Conservation (phyloP, 2,329 filamentous ascomycete genomes). For the Fusarium kyushuense region DNA sequence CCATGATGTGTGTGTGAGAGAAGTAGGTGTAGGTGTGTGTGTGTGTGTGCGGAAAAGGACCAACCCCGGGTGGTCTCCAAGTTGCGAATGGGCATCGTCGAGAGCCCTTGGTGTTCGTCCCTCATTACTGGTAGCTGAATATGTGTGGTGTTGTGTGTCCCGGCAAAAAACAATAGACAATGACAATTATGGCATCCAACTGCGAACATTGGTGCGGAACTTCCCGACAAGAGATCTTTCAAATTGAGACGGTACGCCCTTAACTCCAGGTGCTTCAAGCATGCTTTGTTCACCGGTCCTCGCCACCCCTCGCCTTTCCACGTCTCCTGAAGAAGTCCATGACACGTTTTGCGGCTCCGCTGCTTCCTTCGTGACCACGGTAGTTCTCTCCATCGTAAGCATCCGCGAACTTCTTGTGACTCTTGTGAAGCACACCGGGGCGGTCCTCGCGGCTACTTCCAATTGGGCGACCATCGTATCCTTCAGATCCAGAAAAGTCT, state of each 20-base stretch:
- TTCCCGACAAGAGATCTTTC: conserved; percentile 43
- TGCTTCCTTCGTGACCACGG: conserved; percentile 81
- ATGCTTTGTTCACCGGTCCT: conserved; percentile 60
- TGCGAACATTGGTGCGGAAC: conserved; percentile 41
- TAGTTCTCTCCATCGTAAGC: conserved; percentile 82
- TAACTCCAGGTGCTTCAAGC: conserved; percentile 41
- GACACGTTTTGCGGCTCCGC: conserved; percentile 87
- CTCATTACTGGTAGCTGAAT: conserved; percentile 47
- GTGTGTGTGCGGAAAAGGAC: conserved; percentile 31
- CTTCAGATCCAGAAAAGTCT: conserved; percentile 58
- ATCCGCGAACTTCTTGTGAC: conserved; percentile 87
- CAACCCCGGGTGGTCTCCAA: conserved; percentile 37
- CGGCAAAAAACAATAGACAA: conserved; percentile 44
- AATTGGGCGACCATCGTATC: conserved; percentile 56
- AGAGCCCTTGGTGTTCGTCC: conserved; percentile 41
- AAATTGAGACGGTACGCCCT: conserved; percentile 41
- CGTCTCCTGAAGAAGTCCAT: conserved; percentile 98
- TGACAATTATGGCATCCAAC: conserved; percentile 48
- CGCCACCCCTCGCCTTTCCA: conserved; percentile 77
- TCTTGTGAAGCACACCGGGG: conserved; percentile 80
- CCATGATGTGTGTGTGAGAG: conserved; percentile 41
- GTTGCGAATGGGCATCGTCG: conserved; percentile 41
- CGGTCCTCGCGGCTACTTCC: conserved; percentile 56
- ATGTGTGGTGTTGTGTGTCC: conserved; percentile 42
- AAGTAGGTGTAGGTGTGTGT: conserved; percentile 24